These are phyloP conservation scores for Thalassiosira livingstoniorum DNA, from an alignment of 352 stramenopile species.

Conservation along the genomic window DNA sequence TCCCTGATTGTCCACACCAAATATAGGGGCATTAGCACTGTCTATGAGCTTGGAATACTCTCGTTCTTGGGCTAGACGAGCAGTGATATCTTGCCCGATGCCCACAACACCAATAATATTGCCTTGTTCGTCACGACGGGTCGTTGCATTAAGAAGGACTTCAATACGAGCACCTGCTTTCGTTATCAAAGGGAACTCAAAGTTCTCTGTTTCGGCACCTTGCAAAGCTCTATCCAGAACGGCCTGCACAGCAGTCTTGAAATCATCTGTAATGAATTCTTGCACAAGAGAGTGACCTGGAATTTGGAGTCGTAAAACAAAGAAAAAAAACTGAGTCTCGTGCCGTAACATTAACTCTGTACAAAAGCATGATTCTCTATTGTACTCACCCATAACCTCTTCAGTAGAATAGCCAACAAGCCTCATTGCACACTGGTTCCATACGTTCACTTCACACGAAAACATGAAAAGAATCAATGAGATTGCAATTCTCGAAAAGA, in stretches of 20 bases:
- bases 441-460: no score
- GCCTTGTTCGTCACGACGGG: slow-evolving; percentile 34
- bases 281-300: slow-evolving; percentile 84
- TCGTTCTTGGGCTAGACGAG: slow-evolving; percentile 88
- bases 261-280: slow-evolving; percentile 88
- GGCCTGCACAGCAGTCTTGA: slow-evolving; percentile 84
- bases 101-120: no score
- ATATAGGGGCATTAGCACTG: slow-evolving; percentile 76
- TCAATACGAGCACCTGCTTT: slow-evolving; percentile 45
- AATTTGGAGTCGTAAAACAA: background rate
- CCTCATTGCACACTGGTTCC: slow-evolving; percentile 79
- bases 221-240: slow-evolving; percentile 67
- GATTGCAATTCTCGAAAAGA: background rate
- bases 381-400: slow-evolving; percentile 87
- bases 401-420: slow-evolving; percentile 89
- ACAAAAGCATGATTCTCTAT: no score
- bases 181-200: slow-evolving; percentile 88
- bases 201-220: slow-evolving; percentile 69
- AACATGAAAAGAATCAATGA: slow-evolving; percentile 46
- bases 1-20: slow-evolving; percentile 88
- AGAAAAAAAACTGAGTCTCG: no score
- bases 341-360: no score
- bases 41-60: slow-evolving; percentile 75
- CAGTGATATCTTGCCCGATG: slow-evolving; percentile 35
- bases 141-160: slow-evolving; percentile 64